Percentiles rank a stretch among this genome's conserved stretches.
Conservation (phyloP, 2,329 filamentous ascomycete genomes). For the Gliomastix tumulicola region DNA sequence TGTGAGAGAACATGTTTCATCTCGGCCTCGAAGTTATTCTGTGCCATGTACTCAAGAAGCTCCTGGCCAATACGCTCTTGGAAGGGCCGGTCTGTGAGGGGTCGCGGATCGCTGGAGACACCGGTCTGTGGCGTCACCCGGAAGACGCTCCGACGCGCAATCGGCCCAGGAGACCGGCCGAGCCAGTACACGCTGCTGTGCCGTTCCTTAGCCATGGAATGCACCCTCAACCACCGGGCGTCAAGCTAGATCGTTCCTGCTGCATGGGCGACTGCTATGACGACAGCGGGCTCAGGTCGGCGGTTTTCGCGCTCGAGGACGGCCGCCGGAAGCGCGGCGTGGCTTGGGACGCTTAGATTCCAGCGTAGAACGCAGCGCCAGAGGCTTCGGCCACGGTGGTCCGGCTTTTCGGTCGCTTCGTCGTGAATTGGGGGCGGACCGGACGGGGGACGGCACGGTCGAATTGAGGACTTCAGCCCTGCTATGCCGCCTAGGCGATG, state of each 20-base stretch:
- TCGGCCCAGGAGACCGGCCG: slow-evolving; percentile 60
- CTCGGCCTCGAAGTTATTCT: slow-evolving; percentile 95
- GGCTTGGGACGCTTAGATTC: slow-evolving; percentile 76
- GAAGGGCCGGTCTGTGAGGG: slow-evolving; percentile 73
- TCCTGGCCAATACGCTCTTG: slow-evolving; percentile 82
- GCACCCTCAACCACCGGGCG: slow-evolving; percentile 44
- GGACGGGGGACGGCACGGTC: too few species aligned
- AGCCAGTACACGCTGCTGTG: slow-evolving; percentile 77
- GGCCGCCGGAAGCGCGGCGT: slow-evolving; percentile 76
- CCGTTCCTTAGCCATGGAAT: slow-evolving; percentile 47
- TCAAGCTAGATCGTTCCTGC: slow-evolving; percentile 53
- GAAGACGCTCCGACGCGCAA: slow-evolving; percentile 88
- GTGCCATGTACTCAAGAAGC: slow-evolving; percentile 81
- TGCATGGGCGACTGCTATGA: slow-evolving; percentile 76
- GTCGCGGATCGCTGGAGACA: slow-evolving; percentile 78
- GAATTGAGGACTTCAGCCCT: too few species aligned
- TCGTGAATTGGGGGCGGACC: slow-evolving; percentile 81
- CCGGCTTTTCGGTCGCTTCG: slow-evolving; percentile 83
- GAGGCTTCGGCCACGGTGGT: slow-evolving; percentile 60
- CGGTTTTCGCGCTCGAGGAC: slow-evolving; percentile 74
- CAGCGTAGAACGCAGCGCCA: slow-evolving; percentile 69
- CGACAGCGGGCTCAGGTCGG: slow-evolving; percentile 73
- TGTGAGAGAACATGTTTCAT: slow-evolving; percentile 88
- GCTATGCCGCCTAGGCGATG: too few species aligned
- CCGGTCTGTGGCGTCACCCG: slow-evolving; percentile 76